phyloP scores from a whole-genome alignment of 2,329 filamentous ascomycete species.

The Ophiostoma himal-ulmi region DNA sequence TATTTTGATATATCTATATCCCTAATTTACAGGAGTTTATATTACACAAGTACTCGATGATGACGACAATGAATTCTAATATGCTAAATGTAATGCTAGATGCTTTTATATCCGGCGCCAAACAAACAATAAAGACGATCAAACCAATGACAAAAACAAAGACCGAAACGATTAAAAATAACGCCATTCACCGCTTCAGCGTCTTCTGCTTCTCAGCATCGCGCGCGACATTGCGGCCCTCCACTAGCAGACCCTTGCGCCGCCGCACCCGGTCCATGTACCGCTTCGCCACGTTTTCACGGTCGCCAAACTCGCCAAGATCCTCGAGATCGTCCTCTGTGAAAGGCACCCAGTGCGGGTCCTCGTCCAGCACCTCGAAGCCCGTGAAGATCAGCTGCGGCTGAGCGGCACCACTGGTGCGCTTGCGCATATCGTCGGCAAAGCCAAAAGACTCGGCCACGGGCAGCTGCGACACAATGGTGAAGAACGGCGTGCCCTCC shows the following conservation, averaged over 20 bases:
- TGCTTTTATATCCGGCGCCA: not conserved
- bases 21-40: not conserved
- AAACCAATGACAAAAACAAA: not conserved
- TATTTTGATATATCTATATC: not conserved
- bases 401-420: constrained; percentile 81
- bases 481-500: constrained; percentile 94
- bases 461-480: constrained; percentile 78
- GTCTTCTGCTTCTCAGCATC: constrained; percentile 90
- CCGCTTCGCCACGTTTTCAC: constrained; percentile 90
- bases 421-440: constrained; percentile 90
- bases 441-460: constrained; percentile 96
- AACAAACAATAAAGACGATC: not conserved
- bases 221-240: constrained; percentile 67
- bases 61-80: too few relatives aligned
- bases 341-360: constrained; percentile 95
- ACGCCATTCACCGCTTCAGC: constrained; percentile 47
- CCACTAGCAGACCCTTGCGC: constrained; percentile 82
- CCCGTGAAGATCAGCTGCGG: constrained; percentile 92
- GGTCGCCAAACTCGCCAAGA: constrained; percentile 85
- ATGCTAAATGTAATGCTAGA: not conserved
- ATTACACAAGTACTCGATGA: not conserved
- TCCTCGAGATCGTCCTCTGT: constrained; percentile 97
- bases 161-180: not conserved
- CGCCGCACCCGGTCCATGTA: constrained; percentile 87
- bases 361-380: constrained; percentile 87